Evolutionary conservation across 2,329 filamentous ascomycete genomes (phyloP), one percentile per base, ranked within the genome.

Genomic region (Neodidymelliopsis sp.): DNA sequence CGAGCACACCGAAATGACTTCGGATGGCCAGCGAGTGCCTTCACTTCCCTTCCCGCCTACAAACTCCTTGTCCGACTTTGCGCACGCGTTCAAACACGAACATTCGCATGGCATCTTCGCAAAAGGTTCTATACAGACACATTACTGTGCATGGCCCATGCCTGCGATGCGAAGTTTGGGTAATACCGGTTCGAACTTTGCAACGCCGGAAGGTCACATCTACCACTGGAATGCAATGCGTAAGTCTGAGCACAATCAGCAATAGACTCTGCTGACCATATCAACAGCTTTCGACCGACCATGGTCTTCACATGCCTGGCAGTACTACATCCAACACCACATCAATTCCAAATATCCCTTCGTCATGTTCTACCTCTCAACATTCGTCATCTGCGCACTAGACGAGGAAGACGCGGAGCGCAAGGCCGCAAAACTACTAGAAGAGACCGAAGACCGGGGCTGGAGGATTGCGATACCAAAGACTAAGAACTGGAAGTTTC

Each of bases 141-240:
- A 67, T 19, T 69, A 69, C 34, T 67, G 65, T 18, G 66, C 65
- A 6, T 69, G 65, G 63, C 65, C 66, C 0, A 69, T 69, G 62
- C 66, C 66, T 0, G 40, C 52, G 0, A 57, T 69, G 28, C 59
- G 59, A 33, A 59, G 62, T 9, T 22, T 63, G 1, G 65, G 65
- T 0, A 62, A 57, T 1, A 61, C 11, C 1, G 59, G 54, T 0
- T 37, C 64, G 0, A 66, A 60, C 12, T 69, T 67, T 27, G 61
- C 53, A 0, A 69, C 65, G 0, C 64, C 59, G 49, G 63, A 69
- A 43, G 66, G 66, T 0, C 63, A 68, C 34, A 31, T 68, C 0
- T 69, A 69, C 27, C 59, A 62, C 2, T 69, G 66, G 65, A 68
- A 65, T 9, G 65, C 56, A 0, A 67, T 69, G 65, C 66, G 62